Evolutionary conservation across 2,329 filamentous ascomycete species (phyloP).

Genomic region (Fusarium torulosum): DNA sequence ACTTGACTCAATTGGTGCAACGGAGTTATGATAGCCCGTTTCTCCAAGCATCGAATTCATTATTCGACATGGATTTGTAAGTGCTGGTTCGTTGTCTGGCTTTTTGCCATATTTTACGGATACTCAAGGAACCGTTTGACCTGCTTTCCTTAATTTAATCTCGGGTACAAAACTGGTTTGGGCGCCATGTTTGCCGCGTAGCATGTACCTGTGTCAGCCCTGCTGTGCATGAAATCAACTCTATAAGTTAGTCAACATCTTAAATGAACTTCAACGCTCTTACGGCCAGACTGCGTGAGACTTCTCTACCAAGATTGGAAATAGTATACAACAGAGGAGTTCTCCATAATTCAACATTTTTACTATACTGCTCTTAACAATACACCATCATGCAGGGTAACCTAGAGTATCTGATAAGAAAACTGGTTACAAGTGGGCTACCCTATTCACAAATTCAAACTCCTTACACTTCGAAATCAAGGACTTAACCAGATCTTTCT

Average conservation of each 20-base stretch:
- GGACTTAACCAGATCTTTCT: neutral
- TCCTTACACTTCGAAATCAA: too few species aligned
- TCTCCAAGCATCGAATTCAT: neutral
- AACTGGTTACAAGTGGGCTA: too few species aligned
- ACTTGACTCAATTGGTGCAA: neutral
- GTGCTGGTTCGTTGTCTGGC: neutral
- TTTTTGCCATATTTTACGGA: too few species aligned
- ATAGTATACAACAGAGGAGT: too few species aligned
- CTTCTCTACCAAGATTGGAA: neutral
- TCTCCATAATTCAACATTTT: too few species aligned
- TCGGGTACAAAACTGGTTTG: too few species aligned
- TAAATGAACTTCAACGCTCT: neutral
- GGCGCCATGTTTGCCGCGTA: too few species aligned
- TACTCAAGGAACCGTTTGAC: too few species aligned
- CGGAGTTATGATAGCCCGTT: slow-evolving; percentile 30
- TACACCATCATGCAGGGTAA: too few species aligned
- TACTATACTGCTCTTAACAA: neutral
- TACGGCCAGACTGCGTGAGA: neutral
- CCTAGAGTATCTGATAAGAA: too few species aligned
- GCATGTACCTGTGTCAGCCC: neutral
- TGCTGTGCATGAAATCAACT: neutral
- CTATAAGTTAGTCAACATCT: neutral
- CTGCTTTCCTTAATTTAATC: too few species aligned
- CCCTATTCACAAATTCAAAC: too few species aligned
- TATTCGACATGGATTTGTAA: neutral